Evolutionary conservation across 2,329 filamentous ascomycete species (phyloP), one percentile per base, ranked within the genome.

Genomic region (Exophiala sp.): DNA sequence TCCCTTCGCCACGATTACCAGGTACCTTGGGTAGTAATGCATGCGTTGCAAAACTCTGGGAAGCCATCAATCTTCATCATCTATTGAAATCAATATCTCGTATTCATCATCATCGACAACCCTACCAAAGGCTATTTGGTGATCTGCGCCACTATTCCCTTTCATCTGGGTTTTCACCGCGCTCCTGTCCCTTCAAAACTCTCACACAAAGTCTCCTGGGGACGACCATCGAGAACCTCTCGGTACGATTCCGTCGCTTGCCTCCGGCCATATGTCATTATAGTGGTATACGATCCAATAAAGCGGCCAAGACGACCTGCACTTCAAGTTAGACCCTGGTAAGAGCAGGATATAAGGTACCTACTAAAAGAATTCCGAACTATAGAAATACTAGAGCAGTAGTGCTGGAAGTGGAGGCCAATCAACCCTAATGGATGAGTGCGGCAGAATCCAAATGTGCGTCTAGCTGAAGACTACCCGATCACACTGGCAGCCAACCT

Each of bases 281-380:
- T 27, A 8, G 16, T 37, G 5, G 34, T 16, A 45, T 52, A 48
- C 51, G 48, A 49, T 46, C 54, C 54, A 57, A 54, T 57, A 51
- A 38, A 54, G 48, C 45, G 11, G 11, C 37, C 32, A 22, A 48
- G 38, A 27, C 32, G n/a, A 40, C 19, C 32, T 24, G 48, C 45
- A 44, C 19, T 21, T 32, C 9, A 18, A 21, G 29, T 16, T 47
- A 23, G 9, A 34, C 24, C 24, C 24, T 27, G 6, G 8, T 3
- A 32, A 32, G 29, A 32, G 29, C 3, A 7, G 29, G 29, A 7
- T 24, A 14, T 47, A n/a, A n/a, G n/a, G n/a, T n/a, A n/a, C n/a
- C n/a, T n/a, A n/a, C n/a, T n/a, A n/a, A n/a, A n/a, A n/a, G n/a
- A n/a, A n/a, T n/a, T n/a, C n/a, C n/a, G n/a, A n/a, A n/a, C n/a